These are phyloP conservation scores for Trifolium pratense DNA, from an alignment of 306 rosid species.

Conservation along the genomic window DNA sequence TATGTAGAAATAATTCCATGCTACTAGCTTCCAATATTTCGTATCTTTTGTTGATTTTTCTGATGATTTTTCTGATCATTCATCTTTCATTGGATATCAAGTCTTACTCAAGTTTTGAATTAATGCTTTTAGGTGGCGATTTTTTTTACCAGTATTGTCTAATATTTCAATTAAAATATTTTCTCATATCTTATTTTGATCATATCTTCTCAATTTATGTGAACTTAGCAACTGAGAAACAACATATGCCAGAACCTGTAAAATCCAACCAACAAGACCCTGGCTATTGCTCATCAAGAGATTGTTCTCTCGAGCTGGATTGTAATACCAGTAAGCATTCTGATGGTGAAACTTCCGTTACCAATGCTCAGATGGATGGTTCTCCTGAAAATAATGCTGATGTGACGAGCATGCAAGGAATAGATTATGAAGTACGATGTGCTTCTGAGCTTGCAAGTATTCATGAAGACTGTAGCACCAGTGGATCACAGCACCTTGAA, in stretches of 20 bases:
- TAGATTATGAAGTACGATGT: constrained; percentile 75
- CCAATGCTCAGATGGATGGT: constrained; percentile 56
- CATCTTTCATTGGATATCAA: constrained; percentile 22
- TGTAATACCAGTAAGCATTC: constrained; percentile 70
- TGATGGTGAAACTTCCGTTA: constrained; percentile 81
- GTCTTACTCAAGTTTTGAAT: constrained; percentile 9
- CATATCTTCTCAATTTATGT: constrained; percentile 39
- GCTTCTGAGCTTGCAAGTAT: constrained; percentile 60
- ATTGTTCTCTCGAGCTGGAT: constrained; percentile 67
- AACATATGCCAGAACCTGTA: constrained; percentile 52
- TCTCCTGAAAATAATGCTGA: constrained; percentile 88
- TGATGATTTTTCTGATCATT: constrained; percentile 22
- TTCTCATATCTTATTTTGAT: constrained; percentile 35
- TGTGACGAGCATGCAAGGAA: constrained; percentile 64
- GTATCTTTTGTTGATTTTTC: constrained; percentile 22
- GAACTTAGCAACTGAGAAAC: constrained; percentile 56
- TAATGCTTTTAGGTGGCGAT: constrained; percentile 7
- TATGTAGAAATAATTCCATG: constrained; percentile 14
- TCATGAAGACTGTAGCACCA: constrained; percentile 95
- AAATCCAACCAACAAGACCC: constrained; percentile 62
- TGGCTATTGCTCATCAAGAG: constrained; percentile 65
- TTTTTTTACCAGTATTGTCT: constrained; percentile 21
- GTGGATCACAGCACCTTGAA: constrained; percentile 71
- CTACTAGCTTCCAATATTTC: not conserved
- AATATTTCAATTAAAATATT: constrained; percentile 20